Evolutionary conservation across 257 asterid species (phyloP), one percentile per base, ranked within the genome.

Genomic region (Penstemon eatonii): DNA sequence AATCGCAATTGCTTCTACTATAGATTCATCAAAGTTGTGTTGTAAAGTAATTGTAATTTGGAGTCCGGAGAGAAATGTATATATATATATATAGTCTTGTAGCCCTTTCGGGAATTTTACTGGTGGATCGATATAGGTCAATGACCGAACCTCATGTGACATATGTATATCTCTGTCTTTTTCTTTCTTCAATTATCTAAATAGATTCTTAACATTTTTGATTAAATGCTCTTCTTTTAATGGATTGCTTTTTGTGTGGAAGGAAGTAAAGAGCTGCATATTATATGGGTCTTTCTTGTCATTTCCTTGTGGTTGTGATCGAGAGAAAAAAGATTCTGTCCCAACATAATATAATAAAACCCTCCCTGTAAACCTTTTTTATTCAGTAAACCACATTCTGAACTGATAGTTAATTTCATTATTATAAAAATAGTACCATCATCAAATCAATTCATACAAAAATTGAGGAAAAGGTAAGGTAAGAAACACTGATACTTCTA

Each of bases 311-410:
- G 76, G 66, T 72, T 78, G 62, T 72, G 52, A 55, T 69, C 40
- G 64, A 75, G 79, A 75, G 74, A 61, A 46, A 74, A 76, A 15
- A 72, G 78, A 81, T 76, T 83, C 88, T 56, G 36, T 66, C 64
- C 55, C 77, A 67, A 42, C 63, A 11, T 77, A 67, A 43, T 62
- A 73, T 71, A 76, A 51, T 75, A 75, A 76, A 56, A 67, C 33
- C 41, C 6, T 58, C 63, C 13, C 47, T 19, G 33, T 25, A 25
- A 25, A 25, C 33, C 33, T 68, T 65, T 57, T 43, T 33, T 78
- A 66, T 50, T 43, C 33, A 47, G 46, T 55, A 42, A 69, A 33
- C 46, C 66, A 46, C 33, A 56, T 47, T 50, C 33, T 8, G 5
- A n/a, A 50, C 44, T 42, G 55, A 67, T 63, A 58, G 64, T 54